phyloP scores from a whole-genome alignment of 2,329 filamentous ascomycete species.

The Pseudopithomyces maydicus region DNA sequence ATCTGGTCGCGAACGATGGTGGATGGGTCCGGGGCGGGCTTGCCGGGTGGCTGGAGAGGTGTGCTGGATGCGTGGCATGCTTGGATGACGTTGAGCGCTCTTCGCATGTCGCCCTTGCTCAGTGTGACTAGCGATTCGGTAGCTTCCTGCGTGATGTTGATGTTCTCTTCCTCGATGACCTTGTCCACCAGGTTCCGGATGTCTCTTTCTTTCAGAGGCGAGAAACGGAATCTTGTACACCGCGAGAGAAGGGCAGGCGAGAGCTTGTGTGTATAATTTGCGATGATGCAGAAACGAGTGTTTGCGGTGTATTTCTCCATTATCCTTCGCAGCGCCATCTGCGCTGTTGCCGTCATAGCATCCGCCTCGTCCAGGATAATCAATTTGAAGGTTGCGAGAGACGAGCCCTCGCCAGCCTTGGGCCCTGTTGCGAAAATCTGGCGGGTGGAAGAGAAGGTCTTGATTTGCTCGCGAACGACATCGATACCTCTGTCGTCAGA shows the following conservation, averaged over 20 bases:
- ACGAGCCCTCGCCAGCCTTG: slow-evolving; percentile 51
- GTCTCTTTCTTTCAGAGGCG: slow-evolving; percentile 85
- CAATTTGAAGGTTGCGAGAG: slow-evolving; percentile 82
- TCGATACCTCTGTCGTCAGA: slow-evolving; percentile 98
- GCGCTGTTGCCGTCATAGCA: slow-evolving; percentile 97
- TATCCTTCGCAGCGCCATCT: slow-evolving; percentile 94
- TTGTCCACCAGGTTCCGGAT: slow-evolving; percentile 85
- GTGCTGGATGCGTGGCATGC: slow-evolving; percentile 93
- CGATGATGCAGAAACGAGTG: slow-evolving; percentile 96
- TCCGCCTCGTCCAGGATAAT: slow-evolving; percentile 99
- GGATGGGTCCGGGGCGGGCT: slow-evolving; percentile 55
- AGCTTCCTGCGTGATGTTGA: slow-evolving; percentile 82
- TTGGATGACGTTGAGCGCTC: slow-evolving; percentile 92
- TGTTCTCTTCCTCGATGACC: slow-evolving; percentile 84
- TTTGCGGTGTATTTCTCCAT: slow-evolving; percentile 99
- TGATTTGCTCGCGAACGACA: slow-evolving; percentile 95
- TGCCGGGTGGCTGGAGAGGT: slow-evolving; percentile 57
- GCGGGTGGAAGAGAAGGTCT: slow-evolving; percentile 97
- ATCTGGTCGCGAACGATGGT: slow-evolving; percentile 80
- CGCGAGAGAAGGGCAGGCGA: slow-evolving; percentile 89
- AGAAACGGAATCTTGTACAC: slow-evolving; percentile 95
- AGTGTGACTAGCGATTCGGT: slow-evolving; percentile 82
- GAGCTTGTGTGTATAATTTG: slow-evolving; percentile 98
- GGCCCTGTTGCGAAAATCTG: slow-evolving; percentile 84
- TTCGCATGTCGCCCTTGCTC: slow-evolving; percentile 94